phyloP scores from a whole-genome alignment of 2,329 filamentous ascomycete species.

The Xylaria sp. region DNA sequence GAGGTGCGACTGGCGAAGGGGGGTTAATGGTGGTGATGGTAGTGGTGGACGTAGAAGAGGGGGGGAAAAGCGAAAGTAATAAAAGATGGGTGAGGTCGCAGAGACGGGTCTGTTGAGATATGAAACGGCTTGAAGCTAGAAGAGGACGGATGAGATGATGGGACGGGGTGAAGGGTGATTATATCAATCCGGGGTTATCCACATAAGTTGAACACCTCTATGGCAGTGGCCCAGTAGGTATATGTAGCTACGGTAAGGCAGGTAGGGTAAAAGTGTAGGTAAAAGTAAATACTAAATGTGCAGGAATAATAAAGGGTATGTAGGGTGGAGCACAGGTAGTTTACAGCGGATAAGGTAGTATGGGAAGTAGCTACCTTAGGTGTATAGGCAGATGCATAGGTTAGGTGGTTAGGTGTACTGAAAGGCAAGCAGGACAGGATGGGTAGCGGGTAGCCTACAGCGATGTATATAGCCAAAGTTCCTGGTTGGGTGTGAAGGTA shows the following conservation, averaged over 20 bases:
- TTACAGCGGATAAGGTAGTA: conserved; percentile 15
- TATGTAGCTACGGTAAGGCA: not conserved
- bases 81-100: conserved; percentile 15
- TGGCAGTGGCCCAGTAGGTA: not conserved
- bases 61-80: conserved; percentile 22
- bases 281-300: not conserved
- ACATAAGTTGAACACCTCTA: conserved; percentile 19
- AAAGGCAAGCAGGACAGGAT: not conserved
- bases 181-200: conserved; percentile 41
- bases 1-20: conserved; percentile 2
- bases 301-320: not conserved
- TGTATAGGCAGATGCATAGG: not conserved
- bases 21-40: no score
- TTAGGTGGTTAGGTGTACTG: not conserved
- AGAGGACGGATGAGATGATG: conserved; percentile 24
- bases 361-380: not conserved
- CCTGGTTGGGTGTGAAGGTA: not conserved
- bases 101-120: conserved; percentile 37
- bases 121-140: conserved; percentile 40
- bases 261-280: not conserved
- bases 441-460: not conserved
- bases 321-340: conserved; percentile 3
- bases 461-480: not conserved
- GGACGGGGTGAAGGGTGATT: conserved; percentile 36
- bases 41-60: no score